phyloP scores from a whole-genome alignment of 768 basidiomycete species.

The Leccinellum rugosiceps region DNA sequence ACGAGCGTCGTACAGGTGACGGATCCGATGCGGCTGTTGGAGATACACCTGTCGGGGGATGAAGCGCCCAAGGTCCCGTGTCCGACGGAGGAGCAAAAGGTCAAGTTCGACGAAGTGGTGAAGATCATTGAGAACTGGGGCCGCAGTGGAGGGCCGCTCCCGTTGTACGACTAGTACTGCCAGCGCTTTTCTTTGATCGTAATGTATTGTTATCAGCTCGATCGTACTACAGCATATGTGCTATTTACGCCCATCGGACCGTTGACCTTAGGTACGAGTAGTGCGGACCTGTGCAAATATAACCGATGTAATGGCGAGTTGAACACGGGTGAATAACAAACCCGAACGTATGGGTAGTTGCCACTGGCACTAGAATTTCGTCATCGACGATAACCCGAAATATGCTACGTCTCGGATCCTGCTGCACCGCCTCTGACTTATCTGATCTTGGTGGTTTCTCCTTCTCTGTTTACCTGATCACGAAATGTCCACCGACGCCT shows the following conservation, averaged over 20 bases:
- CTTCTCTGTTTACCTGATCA: not conserved
- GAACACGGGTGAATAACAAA: not conserved
- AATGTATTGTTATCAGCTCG: not conserved
- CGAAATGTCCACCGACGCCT: conserved; percentile 17
- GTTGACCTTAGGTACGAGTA: not conserved
- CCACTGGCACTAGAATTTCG: no score
- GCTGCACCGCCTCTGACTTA: not conserved
- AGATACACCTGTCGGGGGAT: conserved; percentile 41
- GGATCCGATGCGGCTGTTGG: not conserved
- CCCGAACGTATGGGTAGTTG: no score
- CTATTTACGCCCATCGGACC: not conserved
- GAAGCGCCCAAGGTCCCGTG: conserved; percentile 49
- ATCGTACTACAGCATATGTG: not conserved
- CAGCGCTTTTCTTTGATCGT: not conserved
- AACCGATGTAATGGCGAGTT: not conserved
- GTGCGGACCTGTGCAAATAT: not conserved
- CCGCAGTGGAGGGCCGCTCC: not conserved
- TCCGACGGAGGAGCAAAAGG: conserved; percentile 59
- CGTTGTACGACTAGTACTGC: not conserved
- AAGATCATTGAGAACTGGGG: conserved; percentile 59
- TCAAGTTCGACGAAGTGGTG: conserved; percentile 62
- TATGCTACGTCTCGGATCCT: not conserved
- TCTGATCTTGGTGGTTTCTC: not conserved
- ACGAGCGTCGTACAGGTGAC: conserved; percentile 59
- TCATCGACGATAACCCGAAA: no score